A percentile compares a stretch with the other conserved stretches of the same genome.
These are phyloP conservation scores for Fusarium sp. DNA, from an alignment of 2,329 filamentous ascomycete genomes.

Conservation along the genomic window DNA sequence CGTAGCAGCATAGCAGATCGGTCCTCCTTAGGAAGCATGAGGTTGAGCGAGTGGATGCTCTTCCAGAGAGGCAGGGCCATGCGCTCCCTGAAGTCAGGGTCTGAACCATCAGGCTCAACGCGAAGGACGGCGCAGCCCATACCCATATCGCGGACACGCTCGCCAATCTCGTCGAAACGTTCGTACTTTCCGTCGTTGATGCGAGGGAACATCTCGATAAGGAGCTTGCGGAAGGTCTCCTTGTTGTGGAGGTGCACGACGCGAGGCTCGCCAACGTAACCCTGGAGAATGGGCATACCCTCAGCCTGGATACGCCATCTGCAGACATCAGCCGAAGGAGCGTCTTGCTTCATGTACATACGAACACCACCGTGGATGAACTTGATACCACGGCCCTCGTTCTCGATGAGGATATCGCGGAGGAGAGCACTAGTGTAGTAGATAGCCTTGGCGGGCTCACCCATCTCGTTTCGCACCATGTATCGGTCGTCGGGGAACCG, in stretches of 20 bases:
- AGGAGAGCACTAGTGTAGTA: constrained; percentile 93
- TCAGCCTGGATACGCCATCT: constrained; percentile 96
- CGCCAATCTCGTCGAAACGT: constrained; percentile 87
- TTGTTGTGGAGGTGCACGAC: constrained; percentile 81
- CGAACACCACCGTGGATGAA: constrained; percentile 97
- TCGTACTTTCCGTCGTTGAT: constrained; percentile 80
- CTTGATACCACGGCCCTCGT: constrained; percentile 91
- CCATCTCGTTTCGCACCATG: constrained; percentile 93
- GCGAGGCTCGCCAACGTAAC: constrained; percentile 84
- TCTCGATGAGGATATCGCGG: constrained; percentile 85
- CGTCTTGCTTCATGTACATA: constrained; percentile 99
- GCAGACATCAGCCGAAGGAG: constrained; percentile 86
- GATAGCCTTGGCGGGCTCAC: constrained; percentile 90
- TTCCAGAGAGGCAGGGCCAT: constrained; percentile 96
- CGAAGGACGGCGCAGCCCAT: constrained; percentile 95
- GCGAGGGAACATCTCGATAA: constrained; percentile 97
- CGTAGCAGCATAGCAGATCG: constrained; percentile 90
- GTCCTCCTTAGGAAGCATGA: constrained; percentile 99
- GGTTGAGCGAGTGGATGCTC: constrained; percentile 89
- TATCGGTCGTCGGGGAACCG: constrained; percentile 92
- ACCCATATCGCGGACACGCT: constrained; percentile 79
- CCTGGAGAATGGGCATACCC: constrained; percentile 89
- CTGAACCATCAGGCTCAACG: constrained; percentile 78
- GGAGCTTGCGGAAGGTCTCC: constrained; percentile 82
- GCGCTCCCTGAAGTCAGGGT: constrained; percentile 73